Percentiles rank a stretch among this genome's conserved stretches.
phyloP scores from a whole-genome alignment of 768 basidiomycete species.

The Suillus spraguei region DNA sequence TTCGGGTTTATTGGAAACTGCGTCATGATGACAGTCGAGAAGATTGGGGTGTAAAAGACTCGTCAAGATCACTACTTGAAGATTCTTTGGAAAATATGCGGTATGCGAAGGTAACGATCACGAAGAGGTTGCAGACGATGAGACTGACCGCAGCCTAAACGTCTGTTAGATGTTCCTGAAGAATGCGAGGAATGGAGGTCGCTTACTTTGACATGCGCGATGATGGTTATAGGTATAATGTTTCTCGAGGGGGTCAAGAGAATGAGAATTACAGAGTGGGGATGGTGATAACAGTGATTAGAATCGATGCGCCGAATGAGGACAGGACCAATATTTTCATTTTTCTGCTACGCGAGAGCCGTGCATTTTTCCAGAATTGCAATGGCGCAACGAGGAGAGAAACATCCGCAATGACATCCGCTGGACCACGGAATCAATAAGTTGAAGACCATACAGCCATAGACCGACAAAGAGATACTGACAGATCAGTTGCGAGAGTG shows the following conservation, averaged over 20 bases:
- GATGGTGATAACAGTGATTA: constrained; percentile 25
- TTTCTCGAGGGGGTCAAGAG: constrained; percentile 12
- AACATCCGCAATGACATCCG: neutral
- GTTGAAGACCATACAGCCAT: neutral
- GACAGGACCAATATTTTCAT: constrained; percentile 24
- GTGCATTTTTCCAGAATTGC: constrained; percentile 19
- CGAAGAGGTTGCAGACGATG: constrained; percentile 32
- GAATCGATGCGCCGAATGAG: constrained; percentile 23
- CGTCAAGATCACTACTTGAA: constrained; percentile 12
- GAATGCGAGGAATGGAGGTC: neutral
- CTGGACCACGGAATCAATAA: neutral
- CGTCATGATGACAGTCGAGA: neutral
- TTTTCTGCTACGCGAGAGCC: constrained; percentile 19
- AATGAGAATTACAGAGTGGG: constrained; percentile 8
- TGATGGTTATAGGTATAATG: constrained; percentile 16
- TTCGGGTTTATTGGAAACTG: neutral
- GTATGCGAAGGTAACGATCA: constrained; percentile 27
- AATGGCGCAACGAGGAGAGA: neutral
- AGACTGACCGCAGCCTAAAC: constrained; percentile 25
- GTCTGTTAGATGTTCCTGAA: neutral
- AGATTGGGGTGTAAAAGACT: neutral
- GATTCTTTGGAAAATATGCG: constrained; percentile 15
- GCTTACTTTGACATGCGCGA: constrained; percentile 24
- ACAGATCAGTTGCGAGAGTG: constrained; percentile 25
- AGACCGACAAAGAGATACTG: constrained; percentile 10